phyloP scores from a whole-genome alignment of 768 basidiomycete species.

The Mycena belliarum region DNA sequence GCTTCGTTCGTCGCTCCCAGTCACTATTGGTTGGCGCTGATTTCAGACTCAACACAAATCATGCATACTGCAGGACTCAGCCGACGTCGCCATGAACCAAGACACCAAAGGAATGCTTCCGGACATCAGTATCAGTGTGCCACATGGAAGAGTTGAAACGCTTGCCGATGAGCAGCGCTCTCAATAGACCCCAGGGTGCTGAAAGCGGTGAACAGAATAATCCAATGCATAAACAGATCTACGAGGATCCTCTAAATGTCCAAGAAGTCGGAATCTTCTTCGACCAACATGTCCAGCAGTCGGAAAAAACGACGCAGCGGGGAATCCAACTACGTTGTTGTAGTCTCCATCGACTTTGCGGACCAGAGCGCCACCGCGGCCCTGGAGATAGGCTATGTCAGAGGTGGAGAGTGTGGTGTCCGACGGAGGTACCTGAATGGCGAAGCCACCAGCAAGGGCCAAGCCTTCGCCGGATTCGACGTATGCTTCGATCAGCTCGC shows the following conservation, averaged over 20 bases:
- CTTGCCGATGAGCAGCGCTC: too few species aligned
- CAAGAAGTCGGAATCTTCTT: constrained; percentile 79
- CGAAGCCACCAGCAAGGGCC: constrained; percentile 92
- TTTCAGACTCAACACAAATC: too few species aligned
- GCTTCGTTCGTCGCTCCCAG: too few species aligned
- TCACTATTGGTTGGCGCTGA: too few species aligned
- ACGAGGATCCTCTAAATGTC: constrained; percentile 32
- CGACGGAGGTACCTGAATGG: constrained; percentile 67
- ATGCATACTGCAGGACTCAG: too few species aligned
- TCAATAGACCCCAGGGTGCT: too few species aligned
- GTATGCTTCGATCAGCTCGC: constrained; percentile 69
- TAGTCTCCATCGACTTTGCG: constrained; percentile 89
- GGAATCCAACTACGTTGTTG: constrained; percentile 91
- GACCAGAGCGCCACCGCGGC: constrained; percentile 78
- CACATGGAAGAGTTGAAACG: too few species aligned
- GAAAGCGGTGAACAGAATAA: not conserved
- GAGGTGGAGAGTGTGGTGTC: not conserved
- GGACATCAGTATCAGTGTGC: too few species aligned
- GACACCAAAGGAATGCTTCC: too few species aligned
- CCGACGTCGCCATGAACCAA: too few species aligned
- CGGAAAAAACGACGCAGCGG: constrained; percentile 83
- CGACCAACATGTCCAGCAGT: constrained; percentile 64
- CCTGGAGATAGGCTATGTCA: constrained; percentile 41
- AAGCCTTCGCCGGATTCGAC: constrained; percentile 83
- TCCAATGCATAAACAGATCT: not conserved